These are phyloP conservation scores for Ilex asprella DNA, from an alignment of 257 asterid genomes.

Conservation along the genomic window DNA sequence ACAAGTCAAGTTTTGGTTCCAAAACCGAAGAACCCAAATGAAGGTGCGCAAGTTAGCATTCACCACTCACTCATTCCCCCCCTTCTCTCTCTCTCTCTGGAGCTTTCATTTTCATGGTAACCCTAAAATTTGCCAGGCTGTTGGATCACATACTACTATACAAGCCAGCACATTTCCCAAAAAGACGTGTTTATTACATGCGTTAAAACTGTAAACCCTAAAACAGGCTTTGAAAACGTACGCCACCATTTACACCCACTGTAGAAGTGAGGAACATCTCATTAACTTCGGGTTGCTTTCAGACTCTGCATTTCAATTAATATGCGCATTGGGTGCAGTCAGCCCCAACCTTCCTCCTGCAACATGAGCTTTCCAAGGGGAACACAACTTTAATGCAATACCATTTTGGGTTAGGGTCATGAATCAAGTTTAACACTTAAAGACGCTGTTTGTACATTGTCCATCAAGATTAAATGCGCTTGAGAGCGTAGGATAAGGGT, in stretches of 20 bases:
- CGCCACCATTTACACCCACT: conserved; percentile 14
- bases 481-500: too few species aligned
- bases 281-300: conserved; percentile 58
- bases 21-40: conserved; percentile 91
- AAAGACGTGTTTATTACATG: conserved; percentile 13
- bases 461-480: not conserved
- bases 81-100: not conserved
- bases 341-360: conserved; percentile 29
- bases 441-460: not conserved
- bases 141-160: conserved; percentile 1
- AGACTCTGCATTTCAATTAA: conserved; percentile 43
- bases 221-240: conserved; percentile 8
- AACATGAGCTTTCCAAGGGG: conserved; percentile 24
- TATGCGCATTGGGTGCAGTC: conserved; percentile 41
- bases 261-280: conserved; percentile 22
- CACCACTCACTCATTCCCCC: not conserved
- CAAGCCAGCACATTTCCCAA: conserved; percentile 21
- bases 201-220: conserved; percentile 27
- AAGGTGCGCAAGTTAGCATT: conserved; percentile 48
- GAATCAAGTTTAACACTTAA: not conserved
- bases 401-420: conserved; percentile 26
- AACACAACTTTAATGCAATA: conserved; percentile 47
- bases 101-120: conserved; percentile 5
- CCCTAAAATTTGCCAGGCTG: conserved; percentile 38
- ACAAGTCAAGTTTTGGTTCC: conserved; percentile 98